A percentile compares a stretch with the other conserved stretches of the same genome.
These are phyloP conservation scores for Xylaria palmicola DNA, from an alignment of 495 filamentous ascomycete genomes.

Conservation along the genomic window DNA sequence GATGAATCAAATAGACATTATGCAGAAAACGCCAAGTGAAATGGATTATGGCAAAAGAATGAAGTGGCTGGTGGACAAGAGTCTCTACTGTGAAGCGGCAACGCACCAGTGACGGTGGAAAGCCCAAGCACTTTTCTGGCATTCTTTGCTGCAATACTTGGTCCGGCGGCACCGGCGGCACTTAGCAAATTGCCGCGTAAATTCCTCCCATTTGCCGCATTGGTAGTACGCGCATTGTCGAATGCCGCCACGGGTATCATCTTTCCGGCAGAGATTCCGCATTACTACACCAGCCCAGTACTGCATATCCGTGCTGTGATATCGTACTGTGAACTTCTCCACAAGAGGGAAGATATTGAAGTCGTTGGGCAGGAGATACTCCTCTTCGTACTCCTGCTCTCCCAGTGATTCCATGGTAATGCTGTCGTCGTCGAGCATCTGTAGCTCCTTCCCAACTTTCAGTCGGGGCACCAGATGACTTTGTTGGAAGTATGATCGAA, in stretches of 20 bases:
- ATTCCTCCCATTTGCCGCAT: slow-evolving; percentile 98
- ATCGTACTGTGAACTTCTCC: slow-evolving; percentile 94
- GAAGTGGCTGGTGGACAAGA: slow-evolving; percentile 18
- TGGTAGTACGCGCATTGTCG: slow-evolving; percentile 96
- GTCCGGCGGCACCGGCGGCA: slow-evolving; percentile 94
- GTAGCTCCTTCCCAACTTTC: slow-evolving; percentile 81
- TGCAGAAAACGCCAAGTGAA: slow-evolving; percentile 33
- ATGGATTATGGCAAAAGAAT: slow-evolving; percentile 31
- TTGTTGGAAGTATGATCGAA: slow-evolving; percentile 90
- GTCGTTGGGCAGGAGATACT: slow-evolving; percentile 89
- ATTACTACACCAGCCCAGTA: slow-evolving; percentile 99
- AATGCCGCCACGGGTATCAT: slow-evolving; percentile 89
- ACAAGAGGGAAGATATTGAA: slow-evolving; percentile 98
- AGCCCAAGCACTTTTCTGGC: slow-evolving; percentile 97
- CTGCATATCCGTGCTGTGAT: slow-evolving; percentile 95
- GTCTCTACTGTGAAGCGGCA: slow-evolving; percentile 57
- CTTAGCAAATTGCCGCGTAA: slow-evolving; percentile 93
- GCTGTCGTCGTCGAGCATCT: slow-evolving; percentile 68
- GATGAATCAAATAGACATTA: slow-evolving; percentile 38
- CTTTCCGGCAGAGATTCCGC: slow-evolving; percentile 97
- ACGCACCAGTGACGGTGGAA: slow-evolving; percentile 98
- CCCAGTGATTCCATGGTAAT: slow-evolving; percentile 35
- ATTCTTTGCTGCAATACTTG: slow-evolving; percentile 99
- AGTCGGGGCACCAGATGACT: slow-evolving; percentile 92
- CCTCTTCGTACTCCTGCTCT: slow-evolving; percentile 71